Evolutionary conservation across 495 filamentous ascomycete genomes (phyloP).

Genomic region (Podospora pseudocomata): DNA sequence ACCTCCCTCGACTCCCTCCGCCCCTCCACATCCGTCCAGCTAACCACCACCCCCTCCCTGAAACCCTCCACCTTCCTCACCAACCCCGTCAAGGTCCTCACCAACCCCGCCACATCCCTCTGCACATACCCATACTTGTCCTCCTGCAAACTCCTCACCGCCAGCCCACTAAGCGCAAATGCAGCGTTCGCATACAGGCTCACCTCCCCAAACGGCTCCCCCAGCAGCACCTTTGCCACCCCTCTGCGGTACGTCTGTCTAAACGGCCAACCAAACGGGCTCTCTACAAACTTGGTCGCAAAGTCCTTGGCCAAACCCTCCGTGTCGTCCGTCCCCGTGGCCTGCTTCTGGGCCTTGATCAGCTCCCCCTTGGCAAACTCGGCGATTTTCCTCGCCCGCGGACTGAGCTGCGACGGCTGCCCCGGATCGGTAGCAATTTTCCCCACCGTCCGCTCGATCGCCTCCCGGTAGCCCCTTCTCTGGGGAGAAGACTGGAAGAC

Average conservation of each 20-base stretch:
- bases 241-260: slow-evolving; percentile 64
- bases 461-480: slow-evolving; percentile 45
- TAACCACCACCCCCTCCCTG: slow-evolving; percentile 52
- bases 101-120: slow-evolving; percentile 65
- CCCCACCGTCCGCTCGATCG: slow-evolving; percentile 52
- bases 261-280: slow-evolving; percentile 64
- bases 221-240: slow-evolving; percentile 60
- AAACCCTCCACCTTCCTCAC: slow-evolving; percentile 69
- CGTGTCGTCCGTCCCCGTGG: slow-evolving; percentile 40
- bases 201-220: slow-evolving; percentile 61
- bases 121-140: slow-evolving; percentile 87
- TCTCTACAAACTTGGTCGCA: slow-evolving; percentile 39
- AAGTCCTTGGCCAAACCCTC: slow-evolving; percentile 33
- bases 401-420: slow-evolving; percentile 44
- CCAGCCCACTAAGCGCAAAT: slow-evolving; percentile 63
- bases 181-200: slow-evolving; percentile 66
- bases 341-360: slow-evolving; percentile 44
- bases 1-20: slow-evolving; percentile 53
- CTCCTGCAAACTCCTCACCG: slow-evolving; percentile 70
- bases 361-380: slow-evolving; percentile 38
- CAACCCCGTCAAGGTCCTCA: slow-evolving; percentile 65
- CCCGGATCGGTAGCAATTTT: slow-evolving; percentile 57
- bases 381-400: slow-evolving; percentile 38
- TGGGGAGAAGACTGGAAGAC: slow-evolving; percentile 53
- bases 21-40: slow-evolving; percentile 77